Conservation (phyloP, 306 rosid genomes). For the Quercus rubra region DNA sequence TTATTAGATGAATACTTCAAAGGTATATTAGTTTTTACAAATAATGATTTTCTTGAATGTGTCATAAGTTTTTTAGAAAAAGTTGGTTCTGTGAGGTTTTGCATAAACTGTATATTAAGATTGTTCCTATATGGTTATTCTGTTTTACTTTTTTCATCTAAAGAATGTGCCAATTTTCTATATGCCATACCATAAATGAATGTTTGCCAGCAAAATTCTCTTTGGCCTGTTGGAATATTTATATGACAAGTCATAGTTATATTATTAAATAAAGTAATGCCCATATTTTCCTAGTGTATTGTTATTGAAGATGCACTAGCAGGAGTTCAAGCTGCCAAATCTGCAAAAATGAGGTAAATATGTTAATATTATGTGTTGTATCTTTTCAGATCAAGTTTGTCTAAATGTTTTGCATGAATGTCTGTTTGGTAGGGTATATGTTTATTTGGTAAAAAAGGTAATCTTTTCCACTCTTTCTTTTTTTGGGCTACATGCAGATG, state of each 20-base stretch:
- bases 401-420: constrained; percentile 3
- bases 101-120: constrained; percentile 1
- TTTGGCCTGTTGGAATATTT: background rate
- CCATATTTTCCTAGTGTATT: constrained; percentile 58
- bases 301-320: constrained; percentile 96
- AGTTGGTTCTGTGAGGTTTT: constrained; percentile 17
- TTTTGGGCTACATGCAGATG: constrained; percentile 53
- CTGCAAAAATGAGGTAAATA: constrained; percentile 89
- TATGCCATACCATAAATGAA: constrained; percentile 9
- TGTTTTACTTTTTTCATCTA: background rate
- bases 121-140: background rate
- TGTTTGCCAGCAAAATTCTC: constrained; percentile 8
- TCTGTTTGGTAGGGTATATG: constrained; percentile 6
- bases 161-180: background rate
- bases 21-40: background rate
- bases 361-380: background rate
- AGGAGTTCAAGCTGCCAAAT: constrained; percentile 95
- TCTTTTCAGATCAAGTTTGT: background rate
- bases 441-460: constrained; percentile 1
- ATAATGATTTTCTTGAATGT: constrained; percentile 9
- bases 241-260: constrained; percentile 9
- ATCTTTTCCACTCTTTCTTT: constrained; percentile 4
- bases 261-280: constrained; percentile 12
- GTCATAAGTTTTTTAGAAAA: background rate
- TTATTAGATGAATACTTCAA: constrained; percentile 6